Evolutionary conservation across 139 green algal genomes (phyloP).

Genomic region (Yamagishiella unicocca): DNA sequence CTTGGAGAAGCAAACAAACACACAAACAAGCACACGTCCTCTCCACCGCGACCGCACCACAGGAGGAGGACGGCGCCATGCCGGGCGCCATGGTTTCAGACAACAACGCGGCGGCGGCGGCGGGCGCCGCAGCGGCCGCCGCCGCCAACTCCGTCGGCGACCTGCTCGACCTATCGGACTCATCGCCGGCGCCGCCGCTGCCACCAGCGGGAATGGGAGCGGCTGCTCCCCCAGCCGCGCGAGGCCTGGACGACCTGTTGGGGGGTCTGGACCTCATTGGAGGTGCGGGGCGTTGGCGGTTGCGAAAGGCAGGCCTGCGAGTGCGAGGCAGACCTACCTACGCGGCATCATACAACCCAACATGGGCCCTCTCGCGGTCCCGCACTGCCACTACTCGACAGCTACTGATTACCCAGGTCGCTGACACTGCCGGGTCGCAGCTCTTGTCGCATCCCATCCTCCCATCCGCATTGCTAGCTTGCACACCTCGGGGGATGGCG

Average conservation of each 20-base stretch:
- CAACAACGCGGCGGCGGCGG: slow-evolving; percentile 42
- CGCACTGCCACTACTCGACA: no score
- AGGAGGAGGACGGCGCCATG: slow-evolving; percentile 50
- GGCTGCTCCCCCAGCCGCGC: not conserved
- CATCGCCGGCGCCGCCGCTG: slow-evolving; percentile 21
- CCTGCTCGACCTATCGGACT: slow-evolving; percentile 75
- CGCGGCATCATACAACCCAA: no score
- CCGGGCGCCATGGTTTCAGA: slow-evolving; percentile 23
- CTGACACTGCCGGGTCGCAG: no score
- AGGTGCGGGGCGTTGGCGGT: not conserved
- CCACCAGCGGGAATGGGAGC: not conserved
- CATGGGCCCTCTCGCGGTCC: no score
- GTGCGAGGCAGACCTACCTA: no score
- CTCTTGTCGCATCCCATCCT: no score
- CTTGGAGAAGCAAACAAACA: no score
- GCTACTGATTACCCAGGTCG: no score
- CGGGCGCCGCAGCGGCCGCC: slow-evolving; percentile 48
- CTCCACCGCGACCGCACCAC: not conserved
- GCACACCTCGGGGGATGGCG: no score
- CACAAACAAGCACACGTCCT: not conserved
- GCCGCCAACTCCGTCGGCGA: slow-evolving; percentile 76
- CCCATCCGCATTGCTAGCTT: no score
- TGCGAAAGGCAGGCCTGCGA: no score
- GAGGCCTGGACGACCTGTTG: slow-evolving; percentile 68
- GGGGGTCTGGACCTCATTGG: slow-evolving; percentile 64